Evolutionary conservation across 1,284 basidiomycete genomes (phyloP), one percentile per base, ranked within the genome.

Genomic region (Trametes sp.): DNA sequence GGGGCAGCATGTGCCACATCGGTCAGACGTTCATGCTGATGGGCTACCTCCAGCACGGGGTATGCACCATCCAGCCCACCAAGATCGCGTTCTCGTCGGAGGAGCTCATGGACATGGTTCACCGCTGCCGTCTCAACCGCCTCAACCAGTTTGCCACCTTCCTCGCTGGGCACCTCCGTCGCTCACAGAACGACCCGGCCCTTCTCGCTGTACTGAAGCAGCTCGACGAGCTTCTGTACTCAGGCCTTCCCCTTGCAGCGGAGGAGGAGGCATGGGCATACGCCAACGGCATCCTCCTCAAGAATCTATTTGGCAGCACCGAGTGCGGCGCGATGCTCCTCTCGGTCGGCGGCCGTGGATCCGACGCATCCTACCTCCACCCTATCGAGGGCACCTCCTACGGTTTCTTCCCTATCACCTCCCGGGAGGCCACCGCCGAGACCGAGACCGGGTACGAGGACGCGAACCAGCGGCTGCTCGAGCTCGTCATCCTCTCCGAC

Each of bases 291-390:
- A 79, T 91, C 63, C 83, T 79, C 63, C 72, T 91, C 52, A 82
- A 78, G 85, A 91, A 90, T 71, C 79, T 89, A 19, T 91, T 90
- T 71, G 89, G 89, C n/a, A 89, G 84, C 74, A 91, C 89, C 5
- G 89, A 91, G 77, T 84, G 87, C 68, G 88, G 89, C 45, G 86
- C 84, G 1, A 87, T 88, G 81, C 77, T 91, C 64, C 72, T 86
- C 28, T 86, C 87, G 36, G 69, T 80, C 28, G 84, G 83, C 53
- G 84, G 81, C 35, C 74, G 75, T 57, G 83, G 82, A 38, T 75
- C 73, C 35, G 65, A 71, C 28, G 67, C 70, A 28, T 65, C 70
- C 49, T 74, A 84, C 62, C 80, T 91, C 35, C 78, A 78, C 23
- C 78, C 84, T 31, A 73, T 89, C 33, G 80, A 83, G 21, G 82